Evolutionary conservation across 306 rosid species (phyloP), one percentile per base, ranked within the genome.

Genomic region (Carpinus fangiana): DNA sequence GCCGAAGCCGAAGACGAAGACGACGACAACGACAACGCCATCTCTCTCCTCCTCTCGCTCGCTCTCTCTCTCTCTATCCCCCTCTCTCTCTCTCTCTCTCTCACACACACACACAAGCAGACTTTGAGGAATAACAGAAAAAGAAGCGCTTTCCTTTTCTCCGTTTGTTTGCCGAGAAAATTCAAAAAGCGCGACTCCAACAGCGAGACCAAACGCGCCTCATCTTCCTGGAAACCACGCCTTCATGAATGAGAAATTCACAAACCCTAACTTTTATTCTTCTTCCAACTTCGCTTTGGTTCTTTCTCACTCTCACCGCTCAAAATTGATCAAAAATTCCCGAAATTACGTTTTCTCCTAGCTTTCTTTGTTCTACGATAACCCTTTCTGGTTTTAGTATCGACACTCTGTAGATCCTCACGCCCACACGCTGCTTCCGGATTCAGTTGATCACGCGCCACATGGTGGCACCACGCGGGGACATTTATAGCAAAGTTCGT

Each of bases 1-100:
- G 98, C 97, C 70, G 99, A 89, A 77, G 98, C 89, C 77, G 96
- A 94, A 80, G 60, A 1, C 18, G 60, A 54, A 54, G 88, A 80
- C 46, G 96, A 69, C 26, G 80, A 80, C 16, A 85, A 72, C 18
- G 86, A 82, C 74, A 75, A 73, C 56, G 88, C 78, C 92, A 86
- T 88, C 53, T 64, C 75, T 70, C 86, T 67, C 68, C 46, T 57
- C 65, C 31, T 61, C 57, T 34, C 23, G 50, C 57, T 34, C 50
- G 73, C 72, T 52, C 60, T 56, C 65, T 79, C 41, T 79, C 50
- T 77, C 74, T n/a, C n/a, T n/a, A n/a, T n/a, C n/a, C n/a, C n/a
- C n/a, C 70, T 86, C 65, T 6, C 64, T 10, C 65, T 81, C 78
- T 79, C 80, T 73, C 78, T 73, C 70, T 86, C 65, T 6, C 64